Evolutionary conservation across 2,329 filamentous ascomycete species (phyloP), one percentile per base, ranked within the genome.

Genomic region (Diatrype stigma): DNA sequence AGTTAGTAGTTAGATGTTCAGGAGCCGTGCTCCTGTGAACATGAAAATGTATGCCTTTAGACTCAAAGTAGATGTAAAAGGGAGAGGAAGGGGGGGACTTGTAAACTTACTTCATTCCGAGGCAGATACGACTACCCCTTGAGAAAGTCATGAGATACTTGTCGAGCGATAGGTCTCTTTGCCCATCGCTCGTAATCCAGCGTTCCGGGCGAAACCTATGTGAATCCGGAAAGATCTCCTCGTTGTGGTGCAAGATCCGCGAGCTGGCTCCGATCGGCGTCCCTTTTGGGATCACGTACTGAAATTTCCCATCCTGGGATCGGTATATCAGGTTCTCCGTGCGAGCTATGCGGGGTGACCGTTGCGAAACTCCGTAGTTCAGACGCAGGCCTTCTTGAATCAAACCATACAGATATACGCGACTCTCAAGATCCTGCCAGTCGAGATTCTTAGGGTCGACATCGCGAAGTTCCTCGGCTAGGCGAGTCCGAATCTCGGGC

Each of bases 391-490:
- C 54, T 42, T 63, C 61, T 10, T 55, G 50, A 3, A 63, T 46
- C 5, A 62, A 56, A 2, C 49, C 59, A 38, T 37, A 26, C 2
- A 63, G 51, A 34, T 63, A 62, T 11, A 61, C 60, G 2, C 57
- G 46, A 32, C 51, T 47, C 54, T 63, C 62, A 5, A 63, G 56
- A 8, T 47, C 42, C 1, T 47, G 42, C 60, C 57, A 60, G 4
- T 57, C 35, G 1, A 59, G 57, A 4, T 57, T 23, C 4, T 44
- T 35, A 10, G 55, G 46, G 28, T 61, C 54, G 17, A 40, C 48
- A 3, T 37, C 49, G 6, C 49, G 46, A 5, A 76, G 60, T 52
- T 76, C 73, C 2, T 54, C 51, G 10, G 59, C 62, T 7, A 77
- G 54, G 7, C 54, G 60, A 2, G 47, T 16, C 1, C 68, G 55